Conservation (phyloP, 2,329 filamentous ascomycete species). For the Sclerotinia borealis region DNA sequence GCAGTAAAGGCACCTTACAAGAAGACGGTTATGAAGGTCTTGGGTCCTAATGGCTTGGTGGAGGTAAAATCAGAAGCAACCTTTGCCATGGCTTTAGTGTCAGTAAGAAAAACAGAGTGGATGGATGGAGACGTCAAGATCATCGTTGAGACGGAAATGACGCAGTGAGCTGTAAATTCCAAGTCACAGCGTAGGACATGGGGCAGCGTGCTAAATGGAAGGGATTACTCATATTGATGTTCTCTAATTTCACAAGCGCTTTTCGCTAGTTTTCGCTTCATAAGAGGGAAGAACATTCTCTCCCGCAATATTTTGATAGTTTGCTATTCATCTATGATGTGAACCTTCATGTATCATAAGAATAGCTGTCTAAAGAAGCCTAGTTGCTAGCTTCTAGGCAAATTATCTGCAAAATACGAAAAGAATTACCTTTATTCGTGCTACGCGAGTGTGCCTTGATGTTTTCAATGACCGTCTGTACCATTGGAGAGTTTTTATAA, state of each 20-base stretch:
- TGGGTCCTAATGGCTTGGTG: constrained; percentile 22
- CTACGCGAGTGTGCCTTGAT: background rate
- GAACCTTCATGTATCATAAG: background rate
- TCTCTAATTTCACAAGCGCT: background rate
- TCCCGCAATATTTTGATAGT: background rate
- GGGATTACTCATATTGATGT: background rate
- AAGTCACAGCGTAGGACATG: background rate
- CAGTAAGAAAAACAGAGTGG: constrained; percentile 25
- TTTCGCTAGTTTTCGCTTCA: background rate
- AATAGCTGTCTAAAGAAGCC: background rate
- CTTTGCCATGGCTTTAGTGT: constrained; percentile 21
- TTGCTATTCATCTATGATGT: background rate
- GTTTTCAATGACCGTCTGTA: background rate
- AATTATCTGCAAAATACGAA: background rate
- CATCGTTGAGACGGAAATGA: constrained; percentile 21
- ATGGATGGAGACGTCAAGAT: constrained; percentile 30
- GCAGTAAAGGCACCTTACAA: constrained; percentile 17
- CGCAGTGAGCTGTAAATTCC: background rate
- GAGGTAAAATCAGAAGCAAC: constrained; percentile 23
- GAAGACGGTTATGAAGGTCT: constrained; percentile 21
- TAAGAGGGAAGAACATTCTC: background rate
- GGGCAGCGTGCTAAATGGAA: background rate
- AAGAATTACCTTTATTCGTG: background rate
- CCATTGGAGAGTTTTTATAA: background rate
- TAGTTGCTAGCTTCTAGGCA: background rate